Percentiles rank a stretch among this genome's conserved stretches.
Conservation (phyloP, 2,329 filamentous ascomycete genomes). For the Hypoxylon sp. region DNA sequence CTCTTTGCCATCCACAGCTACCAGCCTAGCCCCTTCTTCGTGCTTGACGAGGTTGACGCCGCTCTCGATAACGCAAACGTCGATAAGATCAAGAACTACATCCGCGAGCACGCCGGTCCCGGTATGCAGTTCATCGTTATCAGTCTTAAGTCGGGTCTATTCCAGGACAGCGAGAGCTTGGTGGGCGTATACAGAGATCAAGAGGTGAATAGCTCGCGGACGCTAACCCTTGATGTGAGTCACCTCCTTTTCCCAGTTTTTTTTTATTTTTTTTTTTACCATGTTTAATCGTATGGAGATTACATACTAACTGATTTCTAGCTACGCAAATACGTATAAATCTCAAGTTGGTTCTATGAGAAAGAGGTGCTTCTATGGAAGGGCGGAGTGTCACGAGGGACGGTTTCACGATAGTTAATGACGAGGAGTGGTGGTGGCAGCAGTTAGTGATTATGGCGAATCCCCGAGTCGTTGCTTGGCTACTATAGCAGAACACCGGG, state of each 20-base stretch:
- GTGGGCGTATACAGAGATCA: conserved; percentile 98
- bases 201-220: conserved; percentile 90
- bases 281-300: not conserved
- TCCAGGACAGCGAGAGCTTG: conserved; percentile 95
- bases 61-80: conserved; percentile 99
- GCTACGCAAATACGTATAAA: conserved; percentile 53
- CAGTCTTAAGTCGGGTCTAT: conserved; percentile 92
- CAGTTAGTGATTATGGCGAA: conserved; percentile 4
- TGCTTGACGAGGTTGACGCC: conserved; percentile 97
- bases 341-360: conserved; percentile 4
- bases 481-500: conserved; percentile 2
- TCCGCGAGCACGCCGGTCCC: conserved; percentile 91
- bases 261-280: too few species aligned
- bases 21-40: conserved; percentile 96
- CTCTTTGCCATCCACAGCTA: conserved; percentile 97
- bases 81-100: conserved; percentile 95
- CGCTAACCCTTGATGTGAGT: conserved; percentile 95
- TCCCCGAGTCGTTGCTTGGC: not conserved
- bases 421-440: not conserved
- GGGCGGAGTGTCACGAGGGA: conserved; percentile 31
- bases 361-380: conserved; percentile 7
- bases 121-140: conserved; percentile 99
- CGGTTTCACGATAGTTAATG: conserved; percentile 38
- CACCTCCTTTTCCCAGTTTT: conserved; percentile 16
- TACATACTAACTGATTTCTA: conserved; percentile 44